phyloP scores from a whole-genome alignment of 352 stramenopile genomes.

The Halophytophthora batemanensis region DNA sequence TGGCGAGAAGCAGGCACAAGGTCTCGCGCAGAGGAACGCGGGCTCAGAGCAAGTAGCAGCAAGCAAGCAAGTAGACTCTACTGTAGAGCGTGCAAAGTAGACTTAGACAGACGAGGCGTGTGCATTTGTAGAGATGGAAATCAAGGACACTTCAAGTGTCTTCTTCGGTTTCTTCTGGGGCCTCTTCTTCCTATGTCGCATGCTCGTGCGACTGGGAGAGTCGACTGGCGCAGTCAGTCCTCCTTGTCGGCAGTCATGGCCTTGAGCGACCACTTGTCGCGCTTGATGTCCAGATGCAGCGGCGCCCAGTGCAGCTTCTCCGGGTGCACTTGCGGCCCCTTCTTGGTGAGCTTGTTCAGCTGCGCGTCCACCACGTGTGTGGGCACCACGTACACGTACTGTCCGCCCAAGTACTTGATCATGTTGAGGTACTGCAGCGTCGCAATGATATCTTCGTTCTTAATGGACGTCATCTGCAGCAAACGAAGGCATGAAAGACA shows the following conservation, averaged over 20 bases:
- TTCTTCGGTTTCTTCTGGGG: background rate
- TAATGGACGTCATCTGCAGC: slow-evolving; percentile 78
- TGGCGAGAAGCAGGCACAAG: background rate
- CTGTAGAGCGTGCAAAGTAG: too few relatives aligned
- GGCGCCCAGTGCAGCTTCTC: slow-evolving; percentile 84
- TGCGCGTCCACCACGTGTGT: slow-evolving; percentile 89
- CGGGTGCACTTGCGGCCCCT: slow-evolving; percentile 60
- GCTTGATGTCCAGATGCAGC: slow-evolving; percentile 81
- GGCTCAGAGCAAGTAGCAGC: too few relatives aligned
- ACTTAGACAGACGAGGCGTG: background rate
- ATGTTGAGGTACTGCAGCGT: slow-evolving; percentile 98
- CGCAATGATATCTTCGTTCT: slow-evolving; percentile 98
- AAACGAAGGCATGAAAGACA: slow-evolving; percentile 4
- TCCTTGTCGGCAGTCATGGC: slow-evolving; percentile 70
- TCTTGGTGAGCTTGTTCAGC: slow-evolving; percentile 74
- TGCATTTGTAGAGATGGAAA: too few relatives aligned
- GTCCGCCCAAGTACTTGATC: slow-evolving; percentile 98
- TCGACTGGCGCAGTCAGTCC: slow-evolving; percentile 47
- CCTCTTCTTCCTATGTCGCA: slow-evolving; percentile 1
- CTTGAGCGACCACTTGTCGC: slow-evolving; percentile 86
- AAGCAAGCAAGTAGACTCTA: too few relatives aligned
- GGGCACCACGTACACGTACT: slow-evolving; percentile 97
- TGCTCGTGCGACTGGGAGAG: background rate
- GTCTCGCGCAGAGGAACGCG: too few relatives aligned
- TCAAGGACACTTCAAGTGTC: too few relatives aligned